phyloP scores from a whole-genome alignment of 2,329 filamentous ascomycete genomes.

The Beauveria brongniartii region DNA sequence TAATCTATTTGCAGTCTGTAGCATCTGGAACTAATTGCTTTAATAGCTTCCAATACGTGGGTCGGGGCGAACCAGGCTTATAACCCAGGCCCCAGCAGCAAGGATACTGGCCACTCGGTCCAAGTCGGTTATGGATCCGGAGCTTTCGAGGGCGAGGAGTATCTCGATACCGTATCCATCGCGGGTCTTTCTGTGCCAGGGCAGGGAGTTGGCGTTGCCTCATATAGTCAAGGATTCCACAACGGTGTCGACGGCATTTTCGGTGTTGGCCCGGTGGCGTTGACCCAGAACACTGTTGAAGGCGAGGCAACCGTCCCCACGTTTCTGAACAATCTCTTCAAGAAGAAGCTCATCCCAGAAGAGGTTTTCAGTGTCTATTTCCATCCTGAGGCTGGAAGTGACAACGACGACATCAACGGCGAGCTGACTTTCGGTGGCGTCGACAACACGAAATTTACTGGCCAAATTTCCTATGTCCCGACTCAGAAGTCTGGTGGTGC shows the following conservation, averaged over 20 bases:
- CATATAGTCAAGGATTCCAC: fast-evolving
- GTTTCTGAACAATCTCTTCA: neutral
- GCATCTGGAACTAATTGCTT: neutral
- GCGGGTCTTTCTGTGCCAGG: neutral
- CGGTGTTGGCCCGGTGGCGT: neutral
- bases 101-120: neutral
- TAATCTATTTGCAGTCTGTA: neutral
- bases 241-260: neutral
- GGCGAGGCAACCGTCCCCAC: neutral
- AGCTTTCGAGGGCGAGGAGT: neutral
- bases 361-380: neutral
- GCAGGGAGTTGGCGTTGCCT: neutral
- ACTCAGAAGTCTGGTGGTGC: neutral
- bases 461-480: neutral
- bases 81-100: neutral
- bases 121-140: neutral
- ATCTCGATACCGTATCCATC: neutral
- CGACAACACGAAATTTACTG: neutral
- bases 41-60: neutral
- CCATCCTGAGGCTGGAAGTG: neutral
- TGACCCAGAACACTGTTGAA: neutral
- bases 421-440: neutral
- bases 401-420: neutral
- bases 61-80: neutral
- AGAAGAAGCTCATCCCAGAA: fast-evolving